phyloP scores from a whole-genome alignment of 2,329 filamentous ascomycete genomes.

The Fusarium drepaniforme region DNA sequence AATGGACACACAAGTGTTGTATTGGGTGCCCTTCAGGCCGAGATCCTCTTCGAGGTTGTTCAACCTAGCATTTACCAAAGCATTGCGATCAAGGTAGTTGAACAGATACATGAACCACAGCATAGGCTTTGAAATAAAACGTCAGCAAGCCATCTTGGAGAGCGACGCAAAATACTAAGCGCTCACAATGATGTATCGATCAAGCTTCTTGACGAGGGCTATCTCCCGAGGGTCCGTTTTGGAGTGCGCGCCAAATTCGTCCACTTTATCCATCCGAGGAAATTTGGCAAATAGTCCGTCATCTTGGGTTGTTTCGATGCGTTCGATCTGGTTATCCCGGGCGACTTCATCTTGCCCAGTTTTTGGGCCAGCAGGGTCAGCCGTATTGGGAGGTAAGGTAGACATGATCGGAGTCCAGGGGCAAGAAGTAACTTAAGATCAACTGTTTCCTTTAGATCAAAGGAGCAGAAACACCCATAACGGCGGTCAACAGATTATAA shows the following conservation, averaged over 20 bases:
- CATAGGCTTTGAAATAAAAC: slow-evolving; percentile 38
- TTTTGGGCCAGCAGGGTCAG: not conserved
- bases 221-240: slow-evolving; percentile 39
- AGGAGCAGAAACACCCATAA: not conserved
- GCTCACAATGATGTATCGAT: slow-evolving; percentile 32
- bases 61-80: slow-evolving; percentile 67
- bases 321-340: slow-evolving; percentile 26
- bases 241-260: slow-evolving; percentile 36
- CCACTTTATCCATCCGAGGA: slow-evolving; percentile 36
- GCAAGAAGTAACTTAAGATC: not conserved
- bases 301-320: slow-evolving; percentile 22
- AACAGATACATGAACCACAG: slow-evolving; percentile 56
- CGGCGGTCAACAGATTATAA: slow-evolving; percentile 2
- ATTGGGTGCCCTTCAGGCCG: slow-evolving; percentile 53
- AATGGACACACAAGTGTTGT: slow-evolving; percentile 51
- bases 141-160: not conserved
- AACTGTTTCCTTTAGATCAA: too few species aligned
- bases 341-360: not conserved
- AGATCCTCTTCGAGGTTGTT: slow-evolving; percentile 66
- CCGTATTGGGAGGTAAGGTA: rapidly evolving
- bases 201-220: slow-evolving; percentile 33
- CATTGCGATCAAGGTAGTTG: slow-evolving; percentile 61
- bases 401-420: not conserved
- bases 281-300: slow-evolving; percentile 28
- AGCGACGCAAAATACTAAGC: rapidly evolving